A percentile compares a stretch with the other conserved stretches of the same genome.
Conservation (phyloP, 768 basidiomycete species). For the Pleurotus giganteus region DNA sequence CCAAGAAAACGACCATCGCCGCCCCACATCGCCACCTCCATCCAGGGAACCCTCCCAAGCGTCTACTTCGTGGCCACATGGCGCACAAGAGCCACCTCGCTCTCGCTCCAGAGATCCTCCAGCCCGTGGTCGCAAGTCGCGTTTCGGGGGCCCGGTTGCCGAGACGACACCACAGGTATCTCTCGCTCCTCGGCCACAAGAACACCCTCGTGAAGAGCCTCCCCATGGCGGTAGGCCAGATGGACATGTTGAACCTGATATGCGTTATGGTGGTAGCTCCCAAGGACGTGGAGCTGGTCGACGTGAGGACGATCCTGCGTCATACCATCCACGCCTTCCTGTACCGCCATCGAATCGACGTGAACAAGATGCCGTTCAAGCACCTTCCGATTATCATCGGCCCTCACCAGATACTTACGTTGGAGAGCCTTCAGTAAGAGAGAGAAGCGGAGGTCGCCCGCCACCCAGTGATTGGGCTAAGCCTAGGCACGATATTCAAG, state of each 20-base stretch:
- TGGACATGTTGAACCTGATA: background rate
- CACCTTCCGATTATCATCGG: background rate
- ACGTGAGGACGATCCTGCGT: background rate
- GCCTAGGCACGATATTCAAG: background rate
- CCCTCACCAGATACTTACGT: background rate
- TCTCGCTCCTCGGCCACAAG: background rate
- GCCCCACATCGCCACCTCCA: constrained; percentile 24
- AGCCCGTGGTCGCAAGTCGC: background rate
- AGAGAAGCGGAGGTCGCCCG: background rate
- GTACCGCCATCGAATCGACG: background rate
- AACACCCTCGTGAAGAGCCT: background rate
- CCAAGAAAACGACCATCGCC: constrained; percentile 13
- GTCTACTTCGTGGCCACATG: constrained; percentile 19
- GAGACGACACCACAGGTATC: constrained; percentile 1
- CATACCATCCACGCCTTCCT: background rate
- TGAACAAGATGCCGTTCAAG: background rate
- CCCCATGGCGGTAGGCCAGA: background rate
- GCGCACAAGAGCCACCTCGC: constrained; percentile 13
- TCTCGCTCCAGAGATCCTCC: constrained; percentile 13
- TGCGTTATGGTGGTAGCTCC: background rate
- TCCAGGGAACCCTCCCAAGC: constrained; percentile 26
- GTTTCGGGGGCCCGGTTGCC: background rate
- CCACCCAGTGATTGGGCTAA: background rate
- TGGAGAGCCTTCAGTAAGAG: background rate
- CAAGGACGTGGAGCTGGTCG: background rate